phyloP scores from a whole-genome alignment of 805 yeast species.

The Starmerella vaccinii region DNA sequence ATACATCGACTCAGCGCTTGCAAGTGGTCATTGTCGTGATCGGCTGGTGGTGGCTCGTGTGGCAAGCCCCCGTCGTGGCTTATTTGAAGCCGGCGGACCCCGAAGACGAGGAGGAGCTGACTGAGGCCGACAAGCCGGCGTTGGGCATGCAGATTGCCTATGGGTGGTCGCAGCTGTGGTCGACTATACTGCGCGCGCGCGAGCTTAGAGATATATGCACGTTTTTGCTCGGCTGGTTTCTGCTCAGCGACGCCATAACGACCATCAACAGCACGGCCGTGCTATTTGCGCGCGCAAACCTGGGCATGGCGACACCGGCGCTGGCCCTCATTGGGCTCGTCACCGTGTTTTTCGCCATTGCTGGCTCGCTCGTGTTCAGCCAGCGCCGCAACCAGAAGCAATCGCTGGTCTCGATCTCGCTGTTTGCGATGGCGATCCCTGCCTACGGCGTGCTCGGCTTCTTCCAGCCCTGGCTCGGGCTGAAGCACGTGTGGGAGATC shows the following conservation, averaged over 20 bases:
- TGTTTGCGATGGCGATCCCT: slow-evolving; percentile 56
- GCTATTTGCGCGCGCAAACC: slow-evolving; percentile 59
- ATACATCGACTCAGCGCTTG: not conserved
- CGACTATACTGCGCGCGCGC: slow-evolving; percentile 50
- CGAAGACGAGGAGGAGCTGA: slow-evolving; percentile 5
- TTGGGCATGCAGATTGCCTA: slow-evolving; percentile 19
- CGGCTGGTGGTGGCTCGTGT: slow-evolving; percentile 69
- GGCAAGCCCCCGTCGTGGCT: slow-evolving; percentile 51
- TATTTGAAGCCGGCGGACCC: slow-evolving; percentile 35
- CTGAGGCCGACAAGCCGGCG: not conserved
- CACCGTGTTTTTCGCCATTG: slow-evolving; percentile 56
- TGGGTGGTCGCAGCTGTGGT: slow-evolving; percentile 53
- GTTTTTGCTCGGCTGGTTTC: slow-evolving; percentile 64
- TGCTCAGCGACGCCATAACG: slow-evolving; percentile 62
- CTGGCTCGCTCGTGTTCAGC: slow-evolving; percentile 55
- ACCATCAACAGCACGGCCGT: slow-evolving; percentile 75
- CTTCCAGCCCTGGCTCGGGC: slow-evolving; percentile 43
- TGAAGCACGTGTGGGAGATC: slow-evolving; percentile 58
- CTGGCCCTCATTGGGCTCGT: slow-evolving; percentile 56
- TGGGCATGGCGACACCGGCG: slow-evolving; percentile 57
- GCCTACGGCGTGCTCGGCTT: slow-evolving; percentile 63
- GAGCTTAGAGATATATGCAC: slow-evolving; percentile 54
- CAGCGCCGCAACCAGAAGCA: slow-evolving; percentile 33
- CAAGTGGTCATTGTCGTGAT: slow-evolving; percentile 49
- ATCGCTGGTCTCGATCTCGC: slow-evolving; percentile 43